Base-by-base conservation (phyloP, 371 early-diverging fungal genomes). In the Mucor irregularis region DNA sequence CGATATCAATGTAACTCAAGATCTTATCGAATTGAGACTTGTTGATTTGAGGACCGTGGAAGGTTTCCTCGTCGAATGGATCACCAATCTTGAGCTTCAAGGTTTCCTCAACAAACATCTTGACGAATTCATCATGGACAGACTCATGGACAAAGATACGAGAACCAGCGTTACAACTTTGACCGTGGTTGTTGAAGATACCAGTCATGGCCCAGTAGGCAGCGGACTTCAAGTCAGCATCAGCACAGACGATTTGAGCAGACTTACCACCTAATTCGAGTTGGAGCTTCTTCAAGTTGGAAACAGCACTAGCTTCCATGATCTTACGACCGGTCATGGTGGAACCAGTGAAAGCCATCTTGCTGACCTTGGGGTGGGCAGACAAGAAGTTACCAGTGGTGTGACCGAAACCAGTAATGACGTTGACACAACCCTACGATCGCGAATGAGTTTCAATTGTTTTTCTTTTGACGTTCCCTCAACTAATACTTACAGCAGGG, bases 201-300 rank as follows among this genome's bases (percentile, higher is more conserved):
- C 87, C 93, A 13, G 72, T 78, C 56, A 73, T 61, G 9, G 87
- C 83, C 52, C 80, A 78, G 45, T 75, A 68, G 19, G 91, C 90
- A 4, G 91, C 92, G 34, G 76, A 69, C 13, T 86, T 85, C 31
- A 94, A 55, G 56, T 95, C 89, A 2, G 90, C 92, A 66, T 92
- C 93, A 4, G 80, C 87, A 71, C 87, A 90, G 17, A 94, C 89
- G 35, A 94, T 89, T 56, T 87, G 80, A 1, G 95, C 90, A 25
- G 85, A 85, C 78, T 96, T 96, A 53, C 96, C 96, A 43, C 96
- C 95, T 16, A 95, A 84, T 66, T 95, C 96, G 14, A 95, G 82
- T 19, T 88, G 81, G 19, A 90, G 78, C 21, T 80, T 68, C 66
- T 91, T 90, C 39, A 92, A 82, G 44, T 84, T 88, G 33, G 79